A percentile compares a stretch with the other conserved stretches of the same genome.
phyloP scores from a whole-genome alignment of 1,284 basidiomycete species.

The Puccinia triticina region DNA sequence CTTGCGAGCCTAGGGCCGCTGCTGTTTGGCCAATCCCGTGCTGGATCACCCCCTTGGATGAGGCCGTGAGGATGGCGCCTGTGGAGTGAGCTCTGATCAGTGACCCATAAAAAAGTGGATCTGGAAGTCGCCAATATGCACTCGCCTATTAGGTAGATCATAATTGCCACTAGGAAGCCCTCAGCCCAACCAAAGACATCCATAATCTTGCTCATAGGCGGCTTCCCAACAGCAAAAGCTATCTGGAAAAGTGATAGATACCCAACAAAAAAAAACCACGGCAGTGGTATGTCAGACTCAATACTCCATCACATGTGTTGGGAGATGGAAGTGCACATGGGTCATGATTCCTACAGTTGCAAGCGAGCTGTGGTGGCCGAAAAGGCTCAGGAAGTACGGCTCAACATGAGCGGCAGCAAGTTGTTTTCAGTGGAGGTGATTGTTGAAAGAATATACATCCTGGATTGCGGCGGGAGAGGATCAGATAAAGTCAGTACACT shows the following conservation, averaged over 20 bases:
- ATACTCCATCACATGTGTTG: no score
- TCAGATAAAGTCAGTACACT: background rate
- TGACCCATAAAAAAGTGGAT: background rate
- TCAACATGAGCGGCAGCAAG: constrained; percentile 57
- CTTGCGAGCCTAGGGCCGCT: constrained; percentile 57
- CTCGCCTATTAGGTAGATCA: constrained; percentile 55
- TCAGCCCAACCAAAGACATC: constrained; percentile 59
- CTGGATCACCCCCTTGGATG: constrained; percentile 54
- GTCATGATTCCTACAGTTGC: constrained; percentile 56
- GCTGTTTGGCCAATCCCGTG: constrained; percentile 55
- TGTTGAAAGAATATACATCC: constrained; percentile 54
- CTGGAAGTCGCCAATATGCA: background rate
- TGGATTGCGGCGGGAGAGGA: background rate
- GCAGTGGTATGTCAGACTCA: background rate
- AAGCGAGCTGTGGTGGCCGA: constrained; percentile 56
- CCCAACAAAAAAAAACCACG: background rate
- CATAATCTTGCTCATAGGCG: constrained; percentile 58
- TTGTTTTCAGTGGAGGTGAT: constrained; percentile 56
- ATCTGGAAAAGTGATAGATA: constrained; percentile 51
- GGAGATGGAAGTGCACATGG: constrained; percentile 51
- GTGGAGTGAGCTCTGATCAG: background rate
- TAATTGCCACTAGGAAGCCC: constrained; percentile 56
- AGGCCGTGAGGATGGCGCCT: constrained; percentile 53
- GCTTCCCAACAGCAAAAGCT: constrained; percentile 57
- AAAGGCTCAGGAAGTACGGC: constrained; percentile 57